Evolutionary conservation across 1,139 yeast species (phyloP).

Genomic region (Kodamaea suecica): DNA sequence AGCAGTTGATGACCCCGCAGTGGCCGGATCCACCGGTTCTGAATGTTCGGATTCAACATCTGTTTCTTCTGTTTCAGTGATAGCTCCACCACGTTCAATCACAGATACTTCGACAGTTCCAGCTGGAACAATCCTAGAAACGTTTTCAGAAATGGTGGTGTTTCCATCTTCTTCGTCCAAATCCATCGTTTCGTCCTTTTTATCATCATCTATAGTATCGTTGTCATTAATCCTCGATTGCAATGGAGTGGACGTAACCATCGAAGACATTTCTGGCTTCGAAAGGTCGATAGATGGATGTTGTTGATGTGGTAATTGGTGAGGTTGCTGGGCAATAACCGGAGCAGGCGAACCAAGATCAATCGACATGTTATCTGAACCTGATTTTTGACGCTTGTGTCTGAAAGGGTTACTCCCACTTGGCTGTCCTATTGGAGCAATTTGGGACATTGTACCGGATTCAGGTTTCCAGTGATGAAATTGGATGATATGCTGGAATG

Average conservation of each 20-base stretch:
- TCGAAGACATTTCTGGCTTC: slow-evolving; percentile 1
- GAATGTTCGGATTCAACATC: slow-evolving; percentile 9
- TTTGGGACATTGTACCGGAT: slow-evolving; percentile 19
- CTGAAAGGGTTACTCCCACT: slow-evolving; percentile 11
- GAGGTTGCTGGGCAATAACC: background rate
- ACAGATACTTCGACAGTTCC: slow-evolving; percentile 6
- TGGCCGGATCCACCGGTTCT: slow-evolving; percentile 7
- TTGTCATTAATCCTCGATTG: slow-evolving; percentile 5
- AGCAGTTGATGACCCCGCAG: slow-evolving; percentile 1
- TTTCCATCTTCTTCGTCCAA: slow-evolving; percentile 13
- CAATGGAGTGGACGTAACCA: slow-evolving; percentile 10
- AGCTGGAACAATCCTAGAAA: slow-evolving; percentile 9
- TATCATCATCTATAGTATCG: slow-evolving; percentile 14
- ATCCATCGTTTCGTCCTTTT: slow-evolving; percentile 13
- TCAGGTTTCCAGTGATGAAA: slow-evolving; percentile 55
- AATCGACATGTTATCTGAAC: slow-evolving; percentile 16
- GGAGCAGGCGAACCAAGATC: slow-evolving; percentile 14
- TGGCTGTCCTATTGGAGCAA: background rate
- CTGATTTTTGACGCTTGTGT: slow-evolving; percentile 23
- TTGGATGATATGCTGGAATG: slow-evolving; percentile 51
- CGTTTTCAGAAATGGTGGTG: slow-evolving; percentile 10
- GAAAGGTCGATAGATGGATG: no score
- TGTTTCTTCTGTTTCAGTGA: slow-evolving; percentile 3
- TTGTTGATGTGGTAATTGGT: no score
- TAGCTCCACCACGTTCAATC: slow-evolving; percentile 2